phyloP scores from a whole-genome alignment of 345 rosid genomes.

The Eutrema heterophyllum region DNA sequence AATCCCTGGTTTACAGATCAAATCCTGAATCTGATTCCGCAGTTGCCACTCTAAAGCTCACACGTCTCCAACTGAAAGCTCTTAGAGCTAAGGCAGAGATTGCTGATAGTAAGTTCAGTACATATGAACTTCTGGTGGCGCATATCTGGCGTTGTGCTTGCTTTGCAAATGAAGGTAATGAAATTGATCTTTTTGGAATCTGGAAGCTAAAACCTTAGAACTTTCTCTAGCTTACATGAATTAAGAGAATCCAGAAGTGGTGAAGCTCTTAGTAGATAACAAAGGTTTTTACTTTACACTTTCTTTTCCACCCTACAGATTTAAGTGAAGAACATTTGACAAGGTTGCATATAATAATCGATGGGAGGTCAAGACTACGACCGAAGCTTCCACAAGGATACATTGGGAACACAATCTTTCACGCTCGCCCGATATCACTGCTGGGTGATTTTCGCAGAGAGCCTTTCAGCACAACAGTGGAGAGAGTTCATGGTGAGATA shows the following conservation, averaged over 20 bases:
- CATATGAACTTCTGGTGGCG: slow-evolving; percentile 31
- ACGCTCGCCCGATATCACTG: slow-evolving; percentile 4
- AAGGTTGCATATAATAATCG: slow-evolving; percentile 30
- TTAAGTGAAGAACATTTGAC: slow-evolving; percentile 26
- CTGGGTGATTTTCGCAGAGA: slow-evolving; percentile 29
- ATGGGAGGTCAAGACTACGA: slow-evolving; percentile 40
- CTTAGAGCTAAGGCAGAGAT: slow-evolving; percentile 23
- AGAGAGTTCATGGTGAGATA: slow-evolving; percentile 27
- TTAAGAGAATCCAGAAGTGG: background rate
- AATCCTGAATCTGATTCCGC: slow-evolving; percentile 19
- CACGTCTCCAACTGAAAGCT: slow-evolving; percentile 31
- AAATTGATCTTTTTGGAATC: background rate
- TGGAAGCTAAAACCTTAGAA: background rate
- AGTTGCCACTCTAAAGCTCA: slow-evolving; percentile 22
- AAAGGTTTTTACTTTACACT: no score
- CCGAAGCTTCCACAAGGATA: slow-evolving; percentile 43
- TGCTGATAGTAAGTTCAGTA: slow-evolving; percentile 16
- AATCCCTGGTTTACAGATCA: slow-evolving; percentile 13
- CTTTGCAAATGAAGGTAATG: slow-evolving; percentile 31
- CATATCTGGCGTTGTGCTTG: slow-evolving; percentile 40
- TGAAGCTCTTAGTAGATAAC: background rate
- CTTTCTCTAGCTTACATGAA: background rate
- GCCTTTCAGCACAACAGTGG: slow-evolving; percentile 23
- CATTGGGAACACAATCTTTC: slow-evolving; percentile 41
- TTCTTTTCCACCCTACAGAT: background rate